Evolutionary conservation across 345 rosid genomes (phyloP).

Genomic region (Alliaria petiolata): DNA sequence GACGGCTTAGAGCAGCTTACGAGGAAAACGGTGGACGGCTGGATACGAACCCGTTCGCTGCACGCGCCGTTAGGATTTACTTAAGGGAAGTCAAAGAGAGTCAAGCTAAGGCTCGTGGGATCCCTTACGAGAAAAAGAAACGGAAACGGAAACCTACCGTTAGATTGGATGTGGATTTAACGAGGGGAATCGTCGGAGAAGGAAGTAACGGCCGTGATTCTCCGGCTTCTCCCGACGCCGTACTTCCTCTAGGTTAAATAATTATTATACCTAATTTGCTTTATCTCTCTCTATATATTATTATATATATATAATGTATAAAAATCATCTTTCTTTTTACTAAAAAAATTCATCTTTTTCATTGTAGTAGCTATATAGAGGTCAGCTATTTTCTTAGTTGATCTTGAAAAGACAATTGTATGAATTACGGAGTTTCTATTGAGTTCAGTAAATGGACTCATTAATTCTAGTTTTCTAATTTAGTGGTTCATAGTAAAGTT

Average conservation of each 20-base stretch:
- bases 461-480: neutral
- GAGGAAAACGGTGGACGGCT: slow-evolving; percentile 63
- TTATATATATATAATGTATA: neutral
- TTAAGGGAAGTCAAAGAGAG: slow-evolving; percentile 57
- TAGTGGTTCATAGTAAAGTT: neutral
- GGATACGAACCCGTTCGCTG: slow-evolving; percentile 59
- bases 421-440: neutral
- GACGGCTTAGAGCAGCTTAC: slow-evolving; percentile 67
- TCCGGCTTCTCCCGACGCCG: neutral
- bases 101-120: slow-evolving; percentile 72
- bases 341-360: neutral
- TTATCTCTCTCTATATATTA: neutral
- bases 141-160: slow-evolving; percentile 40
- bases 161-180: slow-evolving; percentile 12
- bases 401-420: slow-evolving; percentile 5
- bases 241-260: slow-evolving; percentile 1
- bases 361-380: neutral
- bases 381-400: neutral
- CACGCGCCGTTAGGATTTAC: slow-evolving; percentile 61
- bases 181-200: slow-evolving; percentile 6
- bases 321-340: neutral
- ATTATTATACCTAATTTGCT: neutral
- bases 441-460: neutral
- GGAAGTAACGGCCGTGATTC: slow-evolving; percentile 9
- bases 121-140: slow-evolving; percentile 67